A percentile compares a stretch with the other conserved stretches of the same genome.
Conservation (phyloP, 352 stramenopile species). For the Phytopythium vexans region DNA sequence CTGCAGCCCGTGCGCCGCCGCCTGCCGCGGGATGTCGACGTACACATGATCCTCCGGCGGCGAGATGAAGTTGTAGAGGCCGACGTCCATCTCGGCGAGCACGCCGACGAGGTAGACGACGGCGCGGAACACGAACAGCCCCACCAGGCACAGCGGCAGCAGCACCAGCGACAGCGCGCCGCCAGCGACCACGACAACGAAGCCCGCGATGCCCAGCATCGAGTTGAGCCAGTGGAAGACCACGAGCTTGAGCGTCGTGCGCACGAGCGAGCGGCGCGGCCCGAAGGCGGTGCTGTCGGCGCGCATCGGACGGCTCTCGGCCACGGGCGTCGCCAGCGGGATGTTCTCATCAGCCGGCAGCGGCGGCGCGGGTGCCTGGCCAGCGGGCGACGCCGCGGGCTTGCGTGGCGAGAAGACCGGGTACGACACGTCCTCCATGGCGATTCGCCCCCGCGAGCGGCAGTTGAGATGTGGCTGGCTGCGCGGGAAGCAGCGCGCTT, state of each 20-base stretch:
- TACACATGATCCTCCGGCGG: slow-evolving; percentile 48
- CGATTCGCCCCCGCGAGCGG: not conserved
- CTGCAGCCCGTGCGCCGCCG: slow-evolving; percentile 28
- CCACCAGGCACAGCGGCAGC: slow-evolving; percentile 53
- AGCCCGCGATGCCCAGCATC: slow-evolving; percentile 36
- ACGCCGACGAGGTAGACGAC: slow-evolving; percentile 47
- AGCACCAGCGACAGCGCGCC: slow-evolving; percentile 32
- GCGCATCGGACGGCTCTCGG: slow-evolving; percentile 4
- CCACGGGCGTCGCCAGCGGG: slow-evolving; percentile 6
- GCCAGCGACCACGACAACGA: slow-evolving; percentile 38
- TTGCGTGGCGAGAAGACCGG: slow-evolving; percentile 27
- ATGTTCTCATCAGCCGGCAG: slow-evolving; percentile 12
- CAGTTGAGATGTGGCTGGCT: too few species aligned
- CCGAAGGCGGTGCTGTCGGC: slow-evolving; percentile 18
- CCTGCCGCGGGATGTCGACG: slow-evolving; percentile 28
- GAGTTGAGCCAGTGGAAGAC: slow-evolving; percentile 65
- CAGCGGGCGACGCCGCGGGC: slow-evolving; percentile 1
- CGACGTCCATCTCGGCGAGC: slow-evolving; percentile 55
- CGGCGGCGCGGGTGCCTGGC: slow-evolving; percentile 2
- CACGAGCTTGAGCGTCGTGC: slow-evolving; percentile 40
- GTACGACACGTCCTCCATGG: slow-evolving; percentile 21
- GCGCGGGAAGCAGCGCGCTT: too few species aligned
- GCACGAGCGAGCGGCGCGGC: slow-evolving; percentile 21
- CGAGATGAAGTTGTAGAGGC: slow-evolving; percentile 64
- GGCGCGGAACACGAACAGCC: slow-evolving; percentile 49